A percentile compares a stretch with the other conserved stretches of the same genome.
These are phyloP conservation scores for Penicillium pulvis DNA, from an alignment of 495 filamentous ascomycete genomes.

Conservation along the genomic window DNA sequence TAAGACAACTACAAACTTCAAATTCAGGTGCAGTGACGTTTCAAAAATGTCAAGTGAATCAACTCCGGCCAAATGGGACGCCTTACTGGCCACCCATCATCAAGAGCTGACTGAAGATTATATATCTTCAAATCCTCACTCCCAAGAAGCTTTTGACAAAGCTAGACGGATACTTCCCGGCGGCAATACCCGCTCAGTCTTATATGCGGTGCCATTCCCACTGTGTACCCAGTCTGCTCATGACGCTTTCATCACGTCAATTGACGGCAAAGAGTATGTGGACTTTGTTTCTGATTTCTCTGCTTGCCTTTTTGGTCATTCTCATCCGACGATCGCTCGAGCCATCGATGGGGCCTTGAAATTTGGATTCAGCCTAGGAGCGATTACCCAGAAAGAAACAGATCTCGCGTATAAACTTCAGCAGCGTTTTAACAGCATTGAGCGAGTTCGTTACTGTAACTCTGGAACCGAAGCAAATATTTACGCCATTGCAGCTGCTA, in stretches of 20 bases:
- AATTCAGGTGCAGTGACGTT: too few species aligned
- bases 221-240: slow-evolving; percentile 45
- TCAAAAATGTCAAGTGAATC: too few species aligned
- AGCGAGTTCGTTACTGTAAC: slow-evolving; percentile 40
- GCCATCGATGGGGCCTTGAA: background rate
- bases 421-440: slow-evolving; percentile 30
- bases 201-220: slow-evolving; percentile 60
- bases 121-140: slow-evolving; percentile 81
- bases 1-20: too few species aligned
- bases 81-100: too few species aligned
- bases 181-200: slow-evolving; percentile 61
- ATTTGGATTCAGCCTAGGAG: slow-evolving; percentile 8
- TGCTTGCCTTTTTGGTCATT: slow-evolving; percentile 12
- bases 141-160: background rate
- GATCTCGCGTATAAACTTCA: slow-evolving; percentile 19
- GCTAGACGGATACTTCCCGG: slow-evolving; percentile 46
- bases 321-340: slow-evolving; percentile 4
- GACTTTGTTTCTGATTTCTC: slow-evolving; percentile 12
- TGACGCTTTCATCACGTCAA: slow-evolving; percentile 32
- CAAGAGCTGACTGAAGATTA: too few species aligned
- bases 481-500: slow-evolving; percentile 35
- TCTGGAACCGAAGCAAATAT: slow-evolving; percentile 44
- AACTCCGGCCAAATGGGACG: too few species aligned
- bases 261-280: slow-evolving; percentile 22
- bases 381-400: background rate